These are phyloP conservation scores for Populus davidiana DNA, from an alignment of 345 rosid species.

Conservation along the genomic window DNA sequence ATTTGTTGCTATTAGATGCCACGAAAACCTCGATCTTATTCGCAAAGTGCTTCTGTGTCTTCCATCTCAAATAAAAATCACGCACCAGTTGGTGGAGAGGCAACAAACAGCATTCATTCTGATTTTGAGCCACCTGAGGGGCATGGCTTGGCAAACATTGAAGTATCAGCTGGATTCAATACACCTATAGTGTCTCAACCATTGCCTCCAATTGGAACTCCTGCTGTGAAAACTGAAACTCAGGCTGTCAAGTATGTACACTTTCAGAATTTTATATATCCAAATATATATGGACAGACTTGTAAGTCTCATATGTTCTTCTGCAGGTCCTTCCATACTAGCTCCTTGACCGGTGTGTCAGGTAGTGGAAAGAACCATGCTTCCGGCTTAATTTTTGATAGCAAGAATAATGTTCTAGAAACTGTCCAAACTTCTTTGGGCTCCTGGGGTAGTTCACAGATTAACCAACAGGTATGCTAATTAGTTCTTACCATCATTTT, in stretches of 20 bases:
- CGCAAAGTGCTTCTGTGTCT: slow-evolving; percentile 35
- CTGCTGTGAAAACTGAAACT: slow-evolving; percentile 53
- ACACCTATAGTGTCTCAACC: slow-evolving; percentile 41
- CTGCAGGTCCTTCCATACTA: slow-evolving; percentile 51
- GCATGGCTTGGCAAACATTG: slow-evolving; percentile 30
- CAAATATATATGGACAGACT: slow-evolving; percentile 3
- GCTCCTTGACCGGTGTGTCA: slow-evolving; percentile 34
- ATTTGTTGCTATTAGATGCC: slow-evolving; percentile 50
- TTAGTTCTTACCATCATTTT: not conserved
- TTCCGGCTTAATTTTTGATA: slow-evolving; percentile 49
- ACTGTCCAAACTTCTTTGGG: slow-evolving; percentile 60
- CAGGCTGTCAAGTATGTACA: slow-evolving; percentile 52
- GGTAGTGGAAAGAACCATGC: slow-evolving; percentile 46
- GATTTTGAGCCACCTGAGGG: slow-evolving; percentile 42
- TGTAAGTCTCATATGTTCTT: slow-evolving; percentile 19
- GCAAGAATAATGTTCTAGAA: slow-evolving; percentile 56
- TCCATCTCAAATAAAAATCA: slow-evolving; percentile 43
- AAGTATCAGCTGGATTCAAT: slow-evolving; percentile 43
- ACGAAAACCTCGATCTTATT: slow-evolving; percentile 47
- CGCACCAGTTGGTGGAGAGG: slow-evolving; percentile 40
- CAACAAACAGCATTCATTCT: slow-evolving; percentile 29
- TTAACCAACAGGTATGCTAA: slow-evolving; percentile 65
- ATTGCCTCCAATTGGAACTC: slow-evolving; percentile 80
- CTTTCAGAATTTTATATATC: slow-evolving; percentile 9
- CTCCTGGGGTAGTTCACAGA: slow-evolving; percentile 66